Conservation (phyloP, 805 yeast species). For the Zygotorulaspora florentina region DNA sequence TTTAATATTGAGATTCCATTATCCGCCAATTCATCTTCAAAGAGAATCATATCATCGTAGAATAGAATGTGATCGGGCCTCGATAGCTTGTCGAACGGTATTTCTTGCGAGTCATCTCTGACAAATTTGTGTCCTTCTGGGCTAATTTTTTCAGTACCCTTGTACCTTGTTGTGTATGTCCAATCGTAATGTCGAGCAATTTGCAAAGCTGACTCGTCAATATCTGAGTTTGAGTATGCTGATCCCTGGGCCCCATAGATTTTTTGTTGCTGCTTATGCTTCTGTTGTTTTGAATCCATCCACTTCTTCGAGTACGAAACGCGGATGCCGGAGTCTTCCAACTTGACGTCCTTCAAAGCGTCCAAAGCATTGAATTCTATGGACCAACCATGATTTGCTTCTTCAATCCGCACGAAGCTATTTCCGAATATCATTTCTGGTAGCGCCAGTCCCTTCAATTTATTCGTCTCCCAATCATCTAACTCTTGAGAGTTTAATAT, state of each 20-base stretch:
- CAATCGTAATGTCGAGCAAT: conserved; percentile 87
- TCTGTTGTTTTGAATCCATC: conserved; percentile 45
- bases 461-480: conserved; percentile 54
- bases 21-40: conserved; percentile 95
- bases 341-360: conserved; percentile 53
- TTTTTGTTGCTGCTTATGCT: conserved; percentile 21
- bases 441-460: conserved; percentile 65
- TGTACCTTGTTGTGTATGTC: conserved; percentile 84
- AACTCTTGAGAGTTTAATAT: conserved; percentile 71
- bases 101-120: conserved; percentile 35
- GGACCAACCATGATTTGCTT: conserved; percentile 38
- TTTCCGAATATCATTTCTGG: conserved; percentile 98
- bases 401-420: conserved; percentile 55
- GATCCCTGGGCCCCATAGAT: not conserved
- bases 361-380: conserved; percentile 73
- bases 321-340: conserved; percentile 50
- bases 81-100: conserved; percentile 69
- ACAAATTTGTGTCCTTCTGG: conserved; percentile 11
- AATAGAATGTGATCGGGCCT: conserved; percentile 81
- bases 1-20: conserved; percentile 82
- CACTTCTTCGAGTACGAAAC: conserved; percentile 89
- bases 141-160: conserved; percentile 46
- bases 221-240: conserved; percentile 22
- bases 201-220: conserved; percentile 45
- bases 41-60: conserved; percentile 82